These are phyloP conservation scores for Hymenoscyphus fraxineus DNA, from an alignment of 2,329 filamentous ascomycete species.

Conservation along the genomic window DNA sequence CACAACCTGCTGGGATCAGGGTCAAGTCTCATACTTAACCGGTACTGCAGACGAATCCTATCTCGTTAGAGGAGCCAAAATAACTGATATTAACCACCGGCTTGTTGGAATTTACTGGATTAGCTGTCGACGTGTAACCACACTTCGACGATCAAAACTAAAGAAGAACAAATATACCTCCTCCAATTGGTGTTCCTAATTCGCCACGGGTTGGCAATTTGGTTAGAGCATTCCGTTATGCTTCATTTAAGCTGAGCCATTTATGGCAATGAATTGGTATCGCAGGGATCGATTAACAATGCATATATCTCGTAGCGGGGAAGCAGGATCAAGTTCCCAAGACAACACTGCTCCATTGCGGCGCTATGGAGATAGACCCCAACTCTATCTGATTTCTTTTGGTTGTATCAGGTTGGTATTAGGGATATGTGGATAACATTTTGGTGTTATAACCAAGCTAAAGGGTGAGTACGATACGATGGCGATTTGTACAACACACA, in stretches of 20 bases:
- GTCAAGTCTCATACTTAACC: background rate
- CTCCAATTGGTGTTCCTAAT: background rate
- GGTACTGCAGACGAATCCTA: background rate
- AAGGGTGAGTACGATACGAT: background rate
- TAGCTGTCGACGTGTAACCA: background rate
- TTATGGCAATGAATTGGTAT: background rate
- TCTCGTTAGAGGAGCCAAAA: background rate
- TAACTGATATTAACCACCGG: background rate
- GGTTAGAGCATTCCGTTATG: slow-evolving; percentile 1
- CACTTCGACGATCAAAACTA: background rate
- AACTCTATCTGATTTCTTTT: background rate
- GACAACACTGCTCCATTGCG: slow-evolving; percentile 1
- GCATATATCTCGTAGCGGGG: slow-evolving; percentile 7
- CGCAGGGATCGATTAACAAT: background rate
- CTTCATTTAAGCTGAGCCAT: background rate
- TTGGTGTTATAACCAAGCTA: background rate
- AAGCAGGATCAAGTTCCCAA: slow-evolving; percentile 4
- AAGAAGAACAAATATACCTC: background rate
- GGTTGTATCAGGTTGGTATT: background rate
- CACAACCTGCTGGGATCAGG: background rate
- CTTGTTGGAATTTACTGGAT: background rate
- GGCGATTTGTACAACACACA: background rate
- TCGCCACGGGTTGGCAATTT: background rate
- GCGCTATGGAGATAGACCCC: background rate
- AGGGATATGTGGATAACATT: background rate